phyloP scores from a whole-genome alignment of 257 asterid genomes.

The Salvia rosmarinus region DNA sequence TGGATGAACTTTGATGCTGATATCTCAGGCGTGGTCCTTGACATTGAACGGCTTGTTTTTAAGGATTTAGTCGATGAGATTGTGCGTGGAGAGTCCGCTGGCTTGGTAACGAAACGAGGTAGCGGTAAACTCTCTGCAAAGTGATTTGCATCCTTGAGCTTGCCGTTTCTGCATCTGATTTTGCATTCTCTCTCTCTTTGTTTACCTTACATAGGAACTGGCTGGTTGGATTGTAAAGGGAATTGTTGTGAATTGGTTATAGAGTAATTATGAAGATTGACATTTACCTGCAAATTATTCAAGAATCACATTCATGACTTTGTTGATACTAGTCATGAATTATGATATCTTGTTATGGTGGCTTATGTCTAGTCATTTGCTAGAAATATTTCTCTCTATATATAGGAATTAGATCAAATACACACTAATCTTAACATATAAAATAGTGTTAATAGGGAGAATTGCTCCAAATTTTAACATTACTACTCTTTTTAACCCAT shows the following conservation, averaged over 20 bases:
- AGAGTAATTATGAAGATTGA: background rate
- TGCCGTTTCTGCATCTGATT: slow-evolving; percentile 12
- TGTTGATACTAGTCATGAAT: background rate
- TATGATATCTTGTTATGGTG: too few species aligned
- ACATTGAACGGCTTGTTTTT: slow-evolving; percentile 74
- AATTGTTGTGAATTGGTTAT: slow-evolving; percentile 22
- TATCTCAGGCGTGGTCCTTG: slow-evolving; percentile 63
- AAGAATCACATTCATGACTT: slow-evolving; percentile 16
- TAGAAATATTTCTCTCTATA: too few species aligned
- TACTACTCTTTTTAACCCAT: too few species aligned
- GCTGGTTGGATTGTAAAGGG: slow-evolving; percentile 31
- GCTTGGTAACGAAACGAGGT: slow-evolving; percentile 47
- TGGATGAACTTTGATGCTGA: slow-evolving; percentile 58
- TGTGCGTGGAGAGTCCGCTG: slow-evolving; percentile 64
- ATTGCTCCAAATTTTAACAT: too few species aligned
- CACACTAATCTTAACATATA: too few species aligned
- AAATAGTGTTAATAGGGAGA: too few species aligned
- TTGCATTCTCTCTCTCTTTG: slow-evolving; percentile 13
- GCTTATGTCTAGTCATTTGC: too few species aligned
- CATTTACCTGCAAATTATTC: slow-evolving; percentile 9
- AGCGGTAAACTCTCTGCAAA: slow-evolving; percentile 53
- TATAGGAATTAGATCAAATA: too few species aligned
- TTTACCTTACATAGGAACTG: slow-evolving; percentile 20
- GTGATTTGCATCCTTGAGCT: slow-evolving; percentile 30
- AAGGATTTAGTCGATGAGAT: slow-evolving; percentile 79